phyloP scores from a whole-genome alignment of 2,329 filamentous ascomycete species.

The Camptophora hylomeconis region DNA sequence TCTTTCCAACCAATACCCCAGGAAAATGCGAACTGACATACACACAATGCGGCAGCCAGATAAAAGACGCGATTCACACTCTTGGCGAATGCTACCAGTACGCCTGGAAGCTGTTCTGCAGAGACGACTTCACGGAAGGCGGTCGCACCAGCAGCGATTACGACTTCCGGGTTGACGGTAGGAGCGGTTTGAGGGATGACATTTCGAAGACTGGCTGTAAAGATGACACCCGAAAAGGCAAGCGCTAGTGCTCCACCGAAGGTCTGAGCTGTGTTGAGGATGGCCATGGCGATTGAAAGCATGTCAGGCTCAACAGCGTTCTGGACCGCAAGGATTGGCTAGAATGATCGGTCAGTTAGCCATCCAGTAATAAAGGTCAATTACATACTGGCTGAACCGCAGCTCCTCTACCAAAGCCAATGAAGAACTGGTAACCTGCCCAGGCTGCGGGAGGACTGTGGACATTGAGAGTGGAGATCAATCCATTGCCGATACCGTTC shows the following conservation, averaged over 20 bases:
- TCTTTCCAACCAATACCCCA: too few relatives aligned
- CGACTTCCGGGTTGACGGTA: slow-evolving; percentile 7
- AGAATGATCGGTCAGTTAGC: background rate
- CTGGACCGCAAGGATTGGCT: slow-evolving; percentile 15
- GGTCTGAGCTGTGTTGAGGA: slow-evolving; percentile 15
- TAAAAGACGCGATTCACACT: slow-evolving; percentile 13
- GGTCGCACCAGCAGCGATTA: slow-evolving; percentile 11
- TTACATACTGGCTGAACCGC: slow-evolving; percentile 13
- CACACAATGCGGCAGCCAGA: slow-evolving; percentile 7
- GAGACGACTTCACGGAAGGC: slow-evolving; percentile 8
- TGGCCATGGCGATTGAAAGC: slow-evolving; percentile 14
- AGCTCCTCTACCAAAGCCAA: slow-evolving; percentile 17
- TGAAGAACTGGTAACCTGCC: slow-evolving; percentile 21
- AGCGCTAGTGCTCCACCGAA: slow-evolving; percentile 17
- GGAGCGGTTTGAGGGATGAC: slow-evolving; percentile 6
- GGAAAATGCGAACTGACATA: too few relatives aligned
- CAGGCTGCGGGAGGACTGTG: slow-evolving; percentile 17
- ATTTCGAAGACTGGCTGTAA: slow-evolving; percentile 10
- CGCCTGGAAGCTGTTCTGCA: slow-evolving; percentile 1
- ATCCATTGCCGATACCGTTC: slow-evolving; percentile 16
- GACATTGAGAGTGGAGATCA: slow-evolving; percentile 18
- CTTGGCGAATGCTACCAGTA: slow-evolving; percentile 12
- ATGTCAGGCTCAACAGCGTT: slow-evolving; percentile 11
- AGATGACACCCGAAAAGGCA: slow-evolving; percentile 13
- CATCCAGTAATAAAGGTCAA: background rate